Evolutionary conservation across 495 filamentous ascomycete species (phyloP), one percentile per base, ranked within the genome.

Genomic region (Lindgomyces ingoldianus): DNA sequence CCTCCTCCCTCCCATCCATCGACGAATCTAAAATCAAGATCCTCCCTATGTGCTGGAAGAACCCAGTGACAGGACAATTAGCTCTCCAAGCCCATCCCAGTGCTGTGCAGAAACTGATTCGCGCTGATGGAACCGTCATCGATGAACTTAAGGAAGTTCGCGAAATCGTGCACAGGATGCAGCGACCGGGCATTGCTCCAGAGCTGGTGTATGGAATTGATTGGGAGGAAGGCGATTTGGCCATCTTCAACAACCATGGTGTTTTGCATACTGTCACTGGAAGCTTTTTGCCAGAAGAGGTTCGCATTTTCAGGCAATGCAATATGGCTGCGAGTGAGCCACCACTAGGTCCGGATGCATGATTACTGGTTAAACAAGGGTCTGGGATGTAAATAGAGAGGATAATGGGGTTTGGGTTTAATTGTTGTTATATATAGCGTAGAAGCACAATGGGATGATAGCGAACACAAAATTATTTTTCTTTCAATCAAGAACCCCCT

Each of bases 201-300:
- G 72, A 79, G 57, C 80, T 79, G 64, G 89, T 90, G 30, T 90
- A 90, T 73, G 74, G 86, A 11, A 86, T 90, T 73, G 88, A 90
- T 65, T 90, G 88, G 88, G 80, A 84, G 64, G 85, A 89, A 67
- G 87, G 88, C 8, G 87, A 89, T 66, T 74, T 89, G 54, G 88
- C 90, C 3, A 73, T 91, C 30, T 90, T 91, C 72, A 85, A 90
- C 67, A 90, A 90, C 70, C 83, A 86, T 10, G 88, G 87, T 0
- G 80, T 89, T 21, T 65, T 90, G 53, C 88, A 91, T 73, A 84
- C 83, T 3, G 87, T 91, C 39, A 88, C 90, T 0, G 89, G 88
- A 1, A 86, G 86, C 0, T 91, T 91, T 73, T 81, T 80, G 45
- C 80, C 84, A 18, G 85, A 87, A 33, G 87, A 91, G 76, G 82